These are phyloP conservation scores for Penicillium lagena DNA, from an alignment of 495 filamentous ascomycete genomes.

Conservation along the genomic window DNA sequence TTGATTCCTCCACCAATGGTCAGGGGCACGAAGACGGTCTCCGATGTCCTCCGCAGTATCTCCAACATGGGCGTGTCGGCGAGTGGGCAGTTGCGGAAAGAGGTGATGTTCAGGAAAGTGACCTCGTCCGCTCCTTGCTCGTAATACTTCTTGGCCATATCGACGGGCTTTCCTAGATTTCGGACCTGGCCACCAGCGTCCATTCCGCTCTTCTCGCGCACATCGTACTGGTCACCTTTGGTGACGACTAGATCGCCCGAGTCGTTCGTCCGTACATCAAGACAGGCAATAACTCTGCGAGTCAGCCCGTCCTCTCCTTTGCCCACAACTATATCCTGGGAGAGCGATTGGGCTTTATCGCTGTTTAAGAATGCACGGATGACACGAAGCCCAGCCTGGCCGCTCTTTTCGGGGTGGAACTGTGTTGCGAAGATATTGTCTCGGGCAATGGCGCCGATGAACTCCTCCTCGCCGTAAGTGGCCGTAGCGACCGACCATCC, in stretches of 20 bases:
- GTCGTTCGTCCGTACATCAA: constrained; percentile 96
- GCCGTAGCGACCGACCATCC: constrained; percentile 89
- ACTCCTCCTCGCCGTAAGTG: constrained; percentile 81
- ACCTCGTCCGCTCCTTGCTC: constrained; percentile 95
- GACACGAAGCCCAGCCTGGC: constrained; percentile 75
- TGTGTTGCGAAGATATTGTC: constrained; percentile 86
- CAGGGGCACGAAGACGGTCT: constrained; percentile 94
- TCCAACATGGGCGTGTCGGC: constrained; percentile 94
- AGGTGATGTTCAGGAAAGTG: constrained; percentile 96
- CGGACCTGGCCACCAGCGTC: constrained; percentile 66
- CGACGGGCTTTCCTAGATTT: constrained; percentile 93
- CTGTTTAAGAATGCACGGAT: constrained; percentile 80
- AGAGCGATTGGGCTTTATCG: constrained; percentile 39
- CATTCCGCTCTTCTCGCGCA: constrained; percentile 74
- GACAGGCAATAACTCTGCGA: constrained; percentile 84
- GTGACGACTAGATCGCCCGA: constrained; percentile 93
- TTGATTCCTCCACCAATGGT: constrained; percentile 94
- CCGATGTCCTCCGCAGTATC: constrained; percentile 74
- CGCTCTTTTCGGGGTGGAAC: constrained; percentile 97
- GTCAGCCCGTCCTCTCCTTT: constrained; percentile 64
- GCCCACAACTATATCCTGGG: constrained; percentile 13
- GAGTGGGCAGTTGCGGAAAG: constrained; percentile 88
- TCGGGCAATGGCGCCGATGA: constrained; percentile 83
- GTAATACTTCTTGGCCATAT: constrained; percentile 91
- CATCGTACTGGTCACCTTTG: constrained; percentile 98